Conservation (phyloP, 352 stramenopile genomes). For the Pythium vanterpoolii region DNA sequence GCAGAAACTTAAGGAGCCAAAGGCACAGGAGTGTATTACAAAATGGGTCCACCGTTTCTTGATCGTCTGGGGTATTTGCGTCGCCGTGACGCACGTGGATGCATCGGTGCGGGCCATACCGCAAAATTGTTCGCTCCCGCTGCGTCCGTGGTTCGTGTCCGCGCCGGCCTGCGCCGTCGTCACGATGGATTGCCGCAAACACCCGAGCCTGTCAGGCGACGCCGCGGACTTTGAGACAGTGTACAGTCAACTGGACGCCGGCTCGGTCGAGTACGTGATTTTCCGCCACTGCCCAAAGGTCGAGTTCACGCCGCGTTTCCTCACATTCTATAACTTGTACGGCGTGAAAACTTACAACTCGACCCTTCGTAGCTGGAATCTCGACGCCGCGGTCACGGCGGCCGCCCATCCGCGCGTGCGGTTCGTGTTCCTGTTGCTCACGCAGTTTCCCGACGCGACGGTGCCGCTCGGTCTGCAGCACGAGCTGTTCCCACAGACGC, state of each 20-base stretch:
- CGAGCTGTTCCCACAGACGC: not conserved
- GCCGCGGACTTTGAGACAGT: not conserved
- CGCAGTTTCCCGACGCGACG: not conserved
- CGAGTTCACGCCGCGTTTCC: conserved; percentile 1
- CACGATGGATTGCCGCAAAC: conserved; percentile 3
- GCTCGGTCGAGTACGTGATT: conserved; percentile 3
- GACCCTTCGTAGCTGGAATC: conserved; percentile 1
- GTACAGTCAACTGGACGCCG: not conserved
- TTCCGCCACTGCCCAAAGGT: conserved; percentile 15
- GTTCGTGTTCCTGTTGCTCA: not conserved
- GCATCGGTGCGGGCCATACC: not conserved
- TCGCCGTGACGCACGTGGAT: conserved; percentile 25
- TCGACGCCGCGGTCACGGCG: not conserved
- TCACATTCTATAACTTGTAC: conserved; percentile 4
- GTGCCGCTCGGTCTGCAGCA: not conserved
- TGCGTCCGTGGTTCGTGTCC: conserved; percentile 28
- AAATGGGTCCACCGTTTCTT: not conserved
- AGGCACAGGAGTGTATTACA: not conserved
- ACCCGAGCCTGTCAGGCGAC: not conserved
- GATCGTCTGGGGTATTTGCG: conserved; percentile 13
- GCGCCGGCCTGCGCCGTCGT: conserved; percentile 28
- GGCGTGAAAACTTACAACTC: conserved; percentile 22
- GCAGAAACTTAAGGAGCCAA: not conserved
- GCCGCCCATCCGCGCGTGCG: not conserved
- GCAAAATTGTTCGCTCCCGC: conserved; percentile 23